Base-by-base conservation (phyloP, 2,329 filamentous ascomycete genomes). In the Colletotrichum aenigma region DNA sequence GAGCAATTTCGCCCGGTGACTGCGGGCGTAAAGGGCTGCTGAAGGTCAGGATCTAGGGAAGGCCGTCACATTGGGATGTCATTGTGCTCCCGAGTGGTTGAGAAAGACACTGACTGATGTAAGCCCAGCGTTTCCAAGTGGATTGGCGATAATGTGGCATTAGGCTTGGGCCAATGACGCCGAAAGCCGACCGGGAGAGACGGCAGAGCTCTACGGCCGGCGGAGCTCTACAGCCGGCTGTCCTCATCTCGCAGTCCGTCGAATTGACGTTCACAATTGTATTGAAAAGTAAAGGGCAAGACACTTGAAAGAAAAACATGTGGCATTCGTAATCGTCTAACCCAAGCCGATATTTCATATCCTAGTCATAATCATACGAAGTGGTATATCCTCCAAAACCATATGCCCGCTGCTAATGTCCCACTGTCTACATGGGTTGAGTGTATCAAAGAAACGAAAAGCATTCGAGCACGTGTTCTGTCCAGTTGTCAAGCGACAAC, bases 361-460 rank as follows among this genome's bases (percentile, higher is more conserved):
- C 30, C 69, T 58, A 73, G 62, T 73, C 73, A 58, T 75, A 43
- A 75, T 68, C 56, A 21, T 75, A 73, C 70, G 74, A 76, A 74
- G 70, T 76, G 74, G 74, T 76, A 76, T 76, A 76, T 76, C 74
- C 74, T 76, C 74, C 74, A 69, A 70, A 55, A 64, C 64, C 58
- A 43, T 28, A 28, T 74, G 64, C 26, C 36, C 48, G 73, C 56
- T 74, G 65, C 56, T 24, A 70, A 64, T 71, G 55, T 56, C 38
- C 55, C 56, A 30, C 43, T 64, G 36, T 75, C 61, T 68, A 73
- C 34, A 62, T 64, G 55, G 56, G 69, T 52, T 52, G 26, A 13
- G 13, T 34, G 43, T 56, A 36, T 24, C 43, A 67, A 64, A 58
- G 21, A 24, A 72, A 60, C 10, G 7, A 21, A 38, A 55, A 8